These are phyloP conservation scores for Fusarium keratoplasticum DNA, from an alignment of 2,329 filamentous ascomycete genomes.

Conservation along the genomic window DNA sequence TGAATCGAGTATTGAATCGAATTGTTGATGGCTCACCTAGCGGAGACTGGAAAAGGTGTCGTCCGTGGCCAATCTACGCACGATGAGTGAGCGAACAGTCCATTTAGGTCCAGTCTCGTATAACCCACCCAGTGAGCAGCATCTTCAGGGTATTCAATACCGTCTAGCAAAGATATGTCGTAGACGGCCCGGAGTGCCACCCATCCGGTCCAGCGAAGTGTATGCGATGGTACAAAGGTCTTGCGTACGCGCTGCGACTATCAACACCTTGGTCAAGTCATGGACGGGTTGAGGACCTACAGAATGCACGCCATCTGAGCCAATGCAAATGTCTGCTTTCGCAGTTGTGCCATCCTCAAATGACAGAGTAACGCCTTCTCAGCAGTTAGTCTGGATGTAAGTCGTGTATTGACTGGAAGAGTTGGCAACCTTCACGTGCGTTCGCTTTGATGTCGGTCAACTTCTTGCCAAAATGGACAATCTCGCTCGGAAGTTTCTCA, in stretches of 20 bases:
- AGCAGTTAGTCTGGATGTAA: not conserved
- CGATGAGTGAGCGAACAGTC: fast-evolving
- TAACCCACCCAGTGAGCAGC: not conserved
- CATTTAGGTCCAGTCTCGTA: not conserved
- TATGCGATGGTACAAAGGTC: not conserved
- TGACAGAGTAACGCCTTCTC: not conserved
- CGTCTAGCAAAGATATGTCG: not conserved
- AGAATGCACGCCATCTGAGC: not conserved
- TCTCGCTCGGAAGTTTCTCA: not conserved
- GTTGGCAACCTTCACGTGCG: not conserved
- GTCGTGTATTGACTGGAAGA: fast-evolving
- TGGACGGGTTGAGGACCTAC: not conserved
- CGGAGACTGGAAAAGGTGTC: not conserved
- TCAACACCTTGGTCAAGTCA: not conserved
- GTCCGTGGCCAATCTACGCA: not conserved
- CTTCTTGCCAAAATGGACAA: not conserved
- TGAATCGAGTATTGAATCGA: too few species aligned
- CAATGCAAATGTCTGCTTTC: not conserved
- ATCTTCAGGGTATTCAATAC: not conserved
- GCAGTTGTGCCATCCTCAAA: not conserved
- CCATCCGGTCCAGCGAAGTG: not conserved
- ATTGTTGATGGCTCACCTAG: too few species aligned
- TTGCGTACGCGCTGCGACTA: not conserved
- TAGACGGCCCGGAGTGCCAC: not conserved
- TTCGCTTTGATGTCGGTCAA: not conserved